Evolutionary conservation across 495 filamentous ascomycete species (phyloP).

Genomic region (Niebla homalea): DNA sequence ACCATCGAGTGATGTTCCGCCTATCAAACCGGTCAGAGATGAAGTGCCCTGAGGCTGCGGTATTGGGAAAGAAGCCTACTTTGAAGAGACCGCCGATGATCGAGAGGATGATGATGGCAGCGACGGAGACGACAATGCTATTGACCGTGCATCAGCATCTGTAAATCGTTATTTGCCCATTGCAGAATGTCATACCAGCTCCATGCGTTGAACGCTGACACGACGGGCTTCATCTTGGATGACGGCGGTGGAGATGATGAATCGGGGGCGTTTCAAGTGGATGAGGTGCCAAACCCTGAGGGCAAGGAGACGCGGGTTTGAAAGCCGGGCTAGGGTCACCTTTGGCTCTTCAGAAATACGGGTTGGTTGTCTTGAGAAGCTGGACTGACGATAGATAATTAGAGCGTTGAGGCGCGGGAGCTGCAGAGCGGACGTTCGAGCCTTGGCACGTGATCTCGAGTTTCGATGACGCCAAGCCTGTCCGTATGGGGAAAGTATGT

Average conservation of each 20-base stretch:
- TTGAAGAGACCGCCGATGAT: conserved; percentile 69
- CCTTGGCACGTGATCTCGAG: no score
- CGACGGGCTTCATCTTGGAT: conserved; percentile 77
- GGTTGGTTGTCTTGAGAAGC: background rate
- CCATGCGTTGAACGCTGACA: conserved; percentile 84
- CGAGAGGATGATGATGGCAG: conserved; percentile 78
- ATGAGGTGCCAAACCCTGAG: background rate
- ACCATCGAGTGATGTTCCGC: conserved; percentile 67
- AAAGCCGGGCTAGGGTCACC: background rate
- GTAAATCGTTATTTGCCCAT: background rate
- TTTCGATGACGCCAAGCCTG: no score
- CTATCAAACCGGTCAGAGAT: conserved; percentile 21
- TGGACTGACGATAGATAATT: no score
- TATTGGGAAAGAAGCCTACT: conserved; percentile 30
- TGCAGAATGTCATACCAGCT: conserved; percentile 49
- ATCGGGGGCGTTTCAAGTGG: background rate
- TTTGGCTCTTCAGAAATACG: background rate
- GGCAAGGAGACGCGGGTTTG: background rate
- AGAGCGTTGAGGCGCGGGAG: no score
- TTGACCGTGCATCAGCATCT: background rate
- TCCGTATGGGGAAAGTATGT: no score
- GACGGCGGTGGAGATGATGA: background rate
- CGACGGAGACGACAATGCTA: conserved; percentile 76
- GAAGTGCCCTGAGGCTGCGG: background rate
- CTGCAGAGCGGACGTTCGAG: no score